A percentile compares a stretch with the other conserved stretches of the same genome.
Conservation (phyloP, 2,329 filamentous ascomycete species). For the Penicillium sp. region DNA sequence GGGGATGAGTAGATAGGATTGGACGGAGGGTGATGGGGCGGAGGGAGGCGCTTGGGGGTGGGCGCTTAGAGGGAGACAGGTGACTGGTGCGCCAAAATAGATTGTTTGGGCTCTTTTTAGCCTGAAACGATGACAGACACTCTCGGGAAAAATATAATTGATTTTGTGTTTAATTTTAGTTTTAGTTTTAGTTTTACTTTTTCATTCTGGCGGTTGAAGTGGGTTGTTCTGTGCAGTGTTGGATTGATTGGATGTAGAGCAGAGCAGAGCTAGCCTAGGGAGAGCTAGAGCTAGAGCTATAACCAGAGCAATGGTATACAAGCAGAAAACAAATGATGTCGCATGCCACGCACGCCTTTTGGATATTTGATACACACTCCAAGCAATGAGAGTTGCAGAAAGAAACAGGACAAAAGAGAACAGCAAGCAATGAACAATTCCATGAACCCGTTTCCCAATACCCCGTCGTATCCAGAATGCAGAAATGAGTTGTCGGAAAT, state of each 20-base stretch:
- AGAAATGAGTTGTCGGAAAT: conserved; percentile 13
- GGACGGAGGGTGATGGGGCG: conserved; percentile 9
- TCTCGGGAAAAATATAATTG: no score
- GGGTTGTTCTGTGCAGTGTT: neutral
- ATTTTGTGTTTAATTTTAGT: neutral
- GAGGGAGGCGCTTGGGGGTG: conserved; percentile 21
- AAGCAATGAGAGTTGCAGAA: conserved; percentile 8
- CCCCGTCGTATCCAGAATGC: conserved; percentile 24
- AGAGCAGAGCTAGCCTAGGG: no score
- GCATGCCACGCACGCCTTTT: conserved; percentile 17
- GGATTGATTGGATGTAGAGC: no score
- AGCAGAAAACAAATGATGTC: conserved; percentile 5
- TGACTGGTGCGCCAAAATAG: neutral
- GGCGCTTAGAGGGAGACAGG: conserved; percentile 22
- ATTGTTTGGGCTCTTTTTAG: neutral
- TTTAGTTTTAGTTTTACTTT: neutral
- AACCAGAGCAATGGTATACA: neutral
- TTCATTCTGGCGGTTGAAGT: no score
- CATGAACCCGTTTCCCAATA: conserved; percentile 13
- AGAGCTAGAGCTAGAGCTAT: neutral
- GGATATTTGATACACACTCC: conserved; percentile 22
- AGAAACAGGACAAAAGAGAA: neutral
- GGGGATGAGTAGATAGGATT: conserved; percentile 10
- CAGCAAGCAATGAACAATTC: neutral
- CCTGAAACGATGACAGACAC: neutral